Conservation (phyloP, 2,329 filamentous ascomycete species). For the Aspergillus sp. region DNA sequence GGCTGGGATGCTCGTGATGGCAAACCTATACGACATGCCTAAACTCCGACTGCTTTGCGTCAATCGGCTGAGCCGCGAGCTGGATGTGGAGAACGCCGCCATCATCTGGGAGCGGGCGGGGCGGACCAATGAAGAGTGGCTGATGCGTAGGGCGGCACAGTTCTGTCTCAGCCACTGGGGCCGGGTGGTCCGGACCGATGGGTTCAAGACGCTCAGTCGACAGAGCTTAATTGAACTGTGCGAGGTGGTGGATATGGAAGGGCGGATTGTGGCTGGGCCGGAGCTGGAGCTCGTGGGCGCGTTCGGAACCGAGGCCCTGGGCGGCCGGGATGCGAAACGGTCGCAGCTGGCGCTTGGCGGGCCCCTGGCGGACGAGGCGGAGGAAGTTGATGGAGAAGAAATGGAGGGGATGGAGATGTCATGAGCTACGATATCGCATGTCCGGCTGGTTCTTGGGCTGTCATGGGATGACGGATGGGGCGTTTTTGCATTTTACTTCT, state of each 20-base stretch:
- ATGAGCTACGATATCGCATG: slow-evolving; percentile 16
- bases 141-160: slow-evolving; percentile 79
- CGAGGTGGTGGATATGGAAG: slow-evolving; percentile 89
- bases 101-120: slow-evolving; percentile 94
- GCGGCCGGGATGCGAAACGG: slow-evolving; percentile 31
- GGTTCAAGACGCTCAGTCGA: slow-evolving; percentile 78
- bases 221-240: slow-evolving; percentile 83
- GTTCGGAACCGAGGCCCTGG: slow-evolving; percentile 50
- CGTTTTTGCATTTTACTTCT: not conserved
- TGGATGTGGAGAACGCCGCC: slow-evolving; percentile 92
- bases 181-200: slow-evolving; percentile 82
- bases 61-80: slow-evolving; percentile 81
- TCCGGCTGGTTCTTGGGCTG: slow-evolving; percentile 10
- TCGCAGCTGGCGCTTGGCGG: slow-evolving; percentile 27
- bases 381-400: slow-evolving; percentile 47
- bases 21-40: slow-evolving; percentile 96
- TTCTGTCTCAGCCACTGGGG: slow-evolving; percentile 97
- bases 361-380: slow-evolving; percentile 30
- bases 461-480: not conserved
- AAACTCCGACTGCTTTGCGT: slow-evolving; percentile 88
- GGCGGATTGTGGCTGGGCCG: slow-evolving; percentile 84
- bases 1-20: slow-evolving; percentile 92
- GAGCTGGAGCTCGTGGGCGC: slow-evolving; percentile 67
- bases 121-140: slow-evolving; percentile 88
- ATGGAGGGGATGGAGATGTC: slow-evolving; percentile 49